A percentile compares a stretch with the other conserved stretches of the same genome.
phyloP scores from a whole-genome alignment of 1,284 basidiomycete species.

The Pseudozyma sp. region DNA sequence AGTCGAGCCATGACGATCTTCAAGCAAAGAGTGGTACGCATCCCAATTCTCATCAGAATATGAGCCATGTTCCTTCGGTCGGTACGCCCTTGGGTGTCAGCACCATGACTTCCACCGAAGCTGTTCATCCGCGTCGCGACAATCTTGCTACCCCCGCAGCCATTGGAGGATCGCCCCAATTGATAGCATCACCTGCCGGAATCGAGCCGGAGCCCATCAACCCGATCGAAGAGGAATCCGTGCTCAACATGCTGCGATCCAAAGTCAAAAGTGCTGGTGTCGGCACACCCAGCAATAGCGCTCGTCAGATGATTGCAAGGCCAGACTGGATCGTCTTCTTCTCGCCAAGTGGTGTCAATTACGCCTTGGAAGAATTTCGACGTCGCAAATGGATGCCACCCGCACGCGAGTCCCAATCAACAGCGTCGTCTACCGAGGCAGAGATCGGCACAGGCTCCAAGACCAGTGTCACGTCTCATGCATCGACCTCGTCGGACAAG shows the following conservation, averaged over 20 bases:
- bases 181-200: conserved; percentile 33
- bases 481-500: conserved; percentile 1
- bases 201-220: conserved; percentile 37
- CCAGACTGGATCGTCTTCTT: conserved; percentile 68
- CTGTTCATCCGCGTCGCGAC: conserved; percentile 18
- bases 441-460: conserved; percentile 8
- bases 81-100: conserved; percentile 44
- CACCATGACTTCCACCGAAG: conserved; percentile 42
- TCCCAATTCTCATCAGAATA: conserved; percentile 14
- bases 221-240: conserved; percentile 38
- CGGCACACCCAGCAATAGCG: conserved; percentile 2
- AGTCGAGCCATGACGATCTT: conserved; percentile 26
- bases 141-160: conserved; percentile 20
- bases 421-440: conserved; percentile 2
- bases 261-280: conserved; percentile 21
- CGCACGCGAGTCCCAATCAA: not conserved
- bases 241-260: conserved; percentile 33
- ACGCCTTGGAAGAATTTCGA: conserved; percentile 58
- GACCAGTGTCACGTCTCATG: conserved; percentile 31
- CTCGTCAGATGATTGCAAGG: conserved; percentile 24
- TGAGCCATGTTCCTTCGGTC: conserved; percentile 40
- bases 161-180: conserved; percentile 25
- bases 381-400: conserved; percentile 56
- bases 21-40: conserved; percentile 9
- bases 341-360: conserved; percentile 65